Evolutionary conservation across 2,329 filamentous ascomycete species (phyloP), one percentile per base, ranked within the genome.

Genomic region (Aureobasidium sp.): DNA sequence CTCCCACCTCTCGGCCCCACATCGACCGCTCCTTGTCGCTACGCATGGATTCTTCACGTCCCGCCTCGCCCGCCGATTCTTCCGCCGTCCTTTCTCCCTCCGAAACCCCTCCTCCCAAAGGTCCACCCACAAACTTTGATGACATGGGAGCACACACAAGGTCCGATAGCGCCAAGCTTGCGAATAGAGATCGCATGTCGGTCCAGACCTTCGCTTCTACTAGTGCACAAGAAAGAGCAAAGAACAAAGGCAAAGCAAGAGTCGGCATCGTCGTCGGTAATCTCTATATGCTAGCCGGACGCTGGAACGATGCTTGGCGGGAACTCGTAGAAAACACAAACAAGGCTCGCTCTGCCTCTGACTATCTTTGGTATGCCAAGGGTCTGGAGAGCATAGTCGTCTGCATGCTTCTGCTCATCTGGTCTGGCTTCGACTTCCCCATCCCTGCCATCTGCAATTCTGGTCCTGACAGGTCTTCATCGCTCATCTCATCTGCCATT

Each of bases 311-410:
- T 75, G 92, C 93, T 8, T 74, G 97, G 49, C 88, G 85, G 72
- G 90, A 96, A 71, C 82, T 97, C 25, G 80, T 85, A 11, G 93
- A 97, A 64, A 90, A 88, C 60, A 91, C 89, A 1, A 83, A 84
- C 11, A 85, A 87, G 67, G 88, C 91, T 17, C 88, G 90, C 68
- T 86, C 85, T 41, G 83, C 89, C 63, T 92, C 91, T 68, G 94
- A 99, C 74, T 90, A 96, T 74, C 74, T 97, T n/a, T 99, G 94
- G 93, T 91, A 97, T 76, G 94, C 90, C 20, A 97, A 97, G 75
- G 92, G 91, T 1, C 80, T 99, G 22, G 95, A 99, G 72, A 86
- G 92, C 31, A 90, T 96, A 64, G 78, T 94, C 51, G 81, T 96
- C 29, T 91, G 88, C 70, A 81, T 97, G 67, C 71, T 97, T 44